Base-by-base conservation (phyloP, 306 rosid genomes). In the Pterocarpus macrocarpus region DNA sequence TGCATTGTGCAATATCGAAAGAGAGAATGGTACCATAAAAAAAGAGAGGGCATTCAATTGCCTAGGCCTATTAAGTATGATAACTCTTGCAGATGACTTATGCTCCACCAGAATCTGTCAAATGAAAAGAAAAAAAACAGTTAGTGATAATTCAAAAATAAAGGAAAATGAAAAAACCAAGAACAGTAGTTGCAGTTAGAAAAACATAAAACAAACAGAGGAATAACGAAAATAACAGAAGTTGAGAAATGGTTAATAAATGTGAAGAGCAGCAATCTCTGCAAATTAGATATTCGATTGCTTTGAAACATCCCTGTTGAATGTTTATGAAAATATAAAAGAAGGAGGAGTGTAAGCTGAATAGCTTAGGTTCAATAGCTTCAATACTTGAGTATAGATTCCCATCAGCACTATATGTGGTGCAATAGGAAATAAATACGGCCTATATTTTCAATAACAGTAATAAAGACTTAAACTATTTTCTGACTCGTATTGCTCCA, bases 1-100 rank as follows among this genome's bases (percentile, higher is more conserved):
- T 28, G 61, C 3, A 47, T 15, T 28, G 13, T 39, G 73, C 79
- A 75, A 65, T 28, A 63, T 52, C 5, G 39, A 30, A 53, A 53
- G 33, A 12, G 10, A 73, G 43, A 38, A 78, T 7, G 2, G 36
- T 85, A 91, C 99, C 99, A 91, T 95, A 79, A 85, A 80, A 72
- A 39, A 80, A 66, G 91, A 90, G 49, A 93, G 86, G 33, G 98
- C 93, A 73, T 95, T 95, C 84, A 95, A 81, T 80, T 93, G 97
- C 72, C 81, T 91, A 9, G 94, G 88, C 80, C 99, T 88, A 86
- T 93, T 93, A 8, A 95, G 69, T 38, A 87, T 85, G 89, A 95
- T 73, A 36, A 85, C 47, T 86, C 90, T 89, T 10, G 85, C 90
- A 53, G 35, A 71, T 72, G 5, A 75, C 79, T 85, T 88, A 55